phyloP scores from a whole-genome alignment of 148 eudicot genomes.

The Cornus suecica region DNA sequence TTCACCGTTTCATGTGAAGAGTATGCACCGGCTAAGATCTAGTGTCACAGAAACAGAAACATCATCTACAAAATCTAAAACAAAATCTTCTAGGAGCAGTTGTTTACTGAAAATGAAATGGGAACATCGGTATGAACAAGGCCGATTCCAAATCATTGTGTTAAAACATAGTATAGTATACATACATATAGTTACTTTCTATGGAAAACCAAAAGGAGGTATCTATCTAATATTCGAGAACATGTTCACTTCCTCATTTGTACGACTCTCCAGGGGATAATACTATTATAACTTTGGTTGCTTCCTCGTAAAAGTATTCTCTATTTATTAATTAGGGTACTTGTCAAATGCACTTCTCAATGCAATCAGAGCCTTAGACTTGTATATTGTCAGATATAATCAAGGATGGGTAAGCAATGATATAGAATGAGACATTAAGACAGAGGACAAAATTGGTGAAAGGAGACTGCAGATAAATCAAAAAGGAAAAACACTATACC shows the following conservation, averaged over 20 bases:
- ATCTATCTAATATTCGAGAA: not conserved
- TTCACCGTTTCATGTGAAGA: too few relatives aligned
- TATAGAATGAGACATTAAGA: not conserved
- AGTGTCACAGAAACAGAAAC: not conserved
- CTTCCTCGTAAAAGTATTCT: not conserved
- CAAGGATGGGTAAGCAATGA: not conserved
- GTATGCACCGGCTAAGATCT: not conserved
- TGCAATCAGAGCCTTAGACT: not conserved
- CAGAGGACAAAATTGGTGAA: not conserved
- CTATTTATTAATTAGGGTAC: not conserved
- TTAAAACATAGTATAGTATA: not conserved
- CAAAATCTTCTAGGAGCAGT: slow-evolving; percentile 4
- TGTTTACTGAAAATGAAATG: not conserved
- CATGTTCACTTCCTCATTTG: not conserved
- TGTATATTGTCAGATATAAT: too few relatives aligned
- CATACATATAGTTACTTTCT: not conserved
- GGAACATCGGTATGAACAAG: not conserved
- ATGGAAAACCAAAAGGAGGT: not conserved
- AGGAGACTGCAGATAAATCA: not conserved
- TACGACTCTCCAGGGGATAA: not conserved
- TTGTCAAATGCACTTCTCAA: not conserved
- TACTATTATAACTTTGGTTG: not conserved
- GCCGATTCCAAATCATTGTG: not conserved
- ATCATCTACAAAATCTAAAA: not conserved
- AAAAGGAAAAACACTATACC: not conserved